phyloP scores from a whole-genome alignment of 164 flowering plant species.

The Tinospora cordifolia region DNA sequence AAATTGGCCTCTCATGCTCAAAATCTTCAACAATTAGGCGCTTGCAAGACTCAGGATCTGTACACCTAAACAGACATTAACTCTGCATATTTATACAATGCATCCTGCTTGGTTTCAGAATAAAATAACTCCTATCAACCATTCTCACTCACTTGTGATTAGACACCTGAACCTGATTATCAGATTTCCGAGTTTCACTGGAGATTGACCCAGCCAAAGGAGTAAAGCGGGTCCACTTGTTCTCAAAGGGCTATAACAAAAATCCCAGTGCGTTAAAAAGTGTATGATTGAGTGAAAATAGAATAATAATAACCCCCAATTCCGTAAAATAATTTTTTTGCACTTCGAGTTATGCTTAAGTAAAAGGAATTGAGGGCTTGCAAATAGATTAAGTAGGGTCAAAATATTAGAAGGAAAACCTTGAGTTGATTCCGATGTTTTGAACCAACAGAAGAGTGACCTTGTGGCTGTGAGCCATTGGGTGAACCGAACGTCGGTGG shows the following conservation, averaged over 20 bases:
- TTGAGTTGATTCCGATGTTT: too few relatives aligned
- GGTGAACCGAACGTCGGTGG: too few relatives aligned
- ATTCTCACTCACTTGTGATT: constrained; percentile 46
- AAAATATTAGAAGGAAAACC: too few relatives aligned
- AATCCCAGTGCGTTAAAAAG: too few relatives aligned
- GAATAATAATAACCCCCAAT: too few relatives aligned
- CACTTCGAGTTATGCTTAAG: too few relatives aligned
- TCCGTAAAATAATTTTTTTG: too few relatives aligned
- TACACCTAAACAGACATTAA: constrained; percentile 45
- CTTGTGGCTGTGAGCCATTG: too few relatives aligned
- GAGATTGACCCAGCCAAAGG: constrained; percentile 22
- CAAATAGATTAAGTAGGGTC: too few relatives aligned
- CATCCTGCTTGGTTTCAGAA: neutral
- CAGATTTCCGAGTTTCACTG: constrained; percentile 34
- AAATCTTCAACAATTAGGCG: constrained; percentile 58
- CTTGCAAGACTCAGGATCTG: constrained; percentile 70
- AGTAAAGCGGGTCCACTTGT: constrained; percentile 64
- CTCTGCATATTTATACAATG: constrained; percentile 7
- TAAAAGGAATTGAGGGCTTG: too few relatives aligned
- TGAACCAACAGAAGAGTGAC: too few relatives aligned
- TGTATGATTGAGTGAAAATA: too few relatives aligned
- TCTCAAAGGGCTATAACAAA: constrained; percentile 58
- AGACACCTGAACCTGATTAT: constrained; percentile 32
- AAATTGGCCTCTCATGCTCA: constrained; percentile 67
- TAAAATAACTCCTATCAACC: neutral